phyloP scores from a whole-genome alignment of 2,329 filamentous ascomycete genomes.

The Davidsoniella virescens region DNA sequence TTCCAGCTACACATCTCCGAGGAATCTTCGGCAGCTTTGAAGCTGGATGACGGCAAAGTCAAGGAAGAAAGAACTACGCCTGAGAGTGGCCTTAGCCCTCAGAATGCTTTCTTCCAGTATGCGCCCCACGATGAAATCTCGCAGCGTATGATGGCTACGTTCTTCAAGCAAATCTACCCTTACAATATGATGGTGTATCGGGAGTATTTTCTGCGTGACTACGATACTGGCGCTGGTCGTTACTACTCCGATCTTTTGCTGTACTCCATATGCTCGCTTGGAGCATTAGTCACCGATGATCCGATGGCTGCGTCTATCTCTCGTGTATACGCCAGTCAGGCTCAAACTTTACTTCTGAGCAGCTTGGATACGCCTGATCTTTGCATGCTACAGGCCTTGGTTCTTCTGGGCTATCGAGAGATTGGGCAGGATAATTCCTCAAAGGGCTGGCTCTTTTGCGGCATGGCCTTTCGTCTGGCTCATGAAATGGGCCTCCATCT shows the following conservation, averaged over 20 bases:
- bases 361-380: constrained; percentile 30
- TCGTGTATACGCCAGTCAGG: constrained; percentile 28
- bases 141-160: constrained; percentile 29
- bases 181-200: constrained; percentile 34
- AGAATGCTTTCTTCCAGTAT: constrained; percentile 19
- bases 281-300: constrained; percentile 29
- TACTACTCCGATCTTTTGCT: constrained; percentile 34
- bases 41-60: not conserved
- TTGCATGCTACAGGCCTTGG: constrained; percentile 29
- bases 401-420: constrained; percentile 29
- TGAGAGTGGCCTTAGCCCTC: constrained; percentile 8
- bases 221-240: constrained; percentile 27
- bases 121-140: constrained; percentile 29
- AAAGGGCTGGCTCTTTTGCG: constrained; percentile 35
- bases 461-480: constrained; percentile 34
- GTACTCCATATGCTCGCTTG: constrained; percentile 32
- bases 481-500: constrained; percentile 37
- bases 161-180: constrained; percentile 32
- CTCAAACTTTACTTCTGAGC: constrained; percentile 28
- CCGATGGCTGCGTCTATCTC: constrained; percentile 21
- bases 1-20: constrained; percentile 7
- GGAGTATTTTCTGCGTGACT: constrained; percentile 34
- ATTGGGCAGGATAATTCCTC: constrained; percentile 31
- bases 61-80: not conserved
- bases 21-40: not conserved